These are phyloP conservation scores for Miamiensis avidus DNA, from an alignment of 169 alveolate genomes.

Conservation along the genomic window DNA sequence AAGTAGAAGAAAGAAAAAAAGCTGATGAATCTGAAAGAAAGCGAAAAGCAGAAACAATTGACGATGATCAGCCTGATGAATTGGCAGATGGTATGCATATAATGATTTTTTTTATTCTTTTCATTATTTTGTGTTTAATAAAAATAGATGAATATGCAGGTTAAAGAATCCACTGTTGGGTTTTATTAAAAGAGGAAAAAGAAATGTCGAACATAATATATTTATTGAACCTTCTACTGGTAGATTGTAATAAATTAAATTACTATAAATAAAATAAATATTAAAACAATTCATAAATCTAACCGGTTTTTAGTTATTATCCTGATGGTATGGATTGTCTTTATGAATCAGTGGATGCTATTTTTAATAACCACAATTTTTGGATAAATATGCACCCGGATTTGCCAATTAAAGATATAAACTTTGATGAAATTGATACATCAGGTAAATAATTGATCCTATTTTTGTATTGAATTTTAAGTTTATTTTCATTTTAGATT, in stretches of 20 bases:
- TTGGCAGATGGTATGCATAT: constrained; percentile 24
- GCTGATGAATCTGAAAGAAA: constrained; percentile 48
- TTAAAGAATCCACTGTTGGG: constrained; percentile 87
- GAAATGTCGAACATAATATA: constrained; percentile 64
- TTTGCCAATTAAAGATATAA: constrained; percentile 56
- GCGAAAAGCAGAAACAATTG: constrained; percentile 68
- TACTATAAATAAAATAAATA: too few species aligned
- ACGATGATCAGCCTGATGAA: constrained; percentile 80
- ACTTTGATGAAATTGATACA: constrained; percentile 62
- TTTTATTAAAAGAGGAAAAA: constrained; percentile 73
- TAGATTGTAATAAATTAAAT: constrained; percentile 59
- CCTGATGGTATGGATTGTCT: constrained; percentile 45
- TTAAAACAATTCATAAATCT: neutral
- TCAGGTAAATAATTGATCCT: constrained; percentile 3
- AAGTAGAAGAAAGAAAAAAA: constrained; percentile 29
- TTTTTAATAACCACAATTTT: constrained; percentile 79
- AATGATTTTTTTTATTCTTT: neutral
- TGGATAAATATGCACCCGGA: constrained; percentile 79
- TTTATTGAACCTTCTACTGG: constrained; percentile 88
- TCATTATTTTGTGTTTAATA: constrained; percentile 7
- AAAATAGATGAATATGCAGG: constrained; percentile 61
- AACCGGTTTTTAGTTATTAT: neutral
- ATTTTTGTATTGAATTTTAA: too few species aligned
- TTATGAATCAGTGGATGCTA: constrained; percentile 72
- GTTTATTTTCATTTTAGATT: neutral